Percentiles rank a stretch among this genome's conserved stretches.
These are phyloP conservation scores for Boletus sp. DNA, from an alignment of 768 basidiomycete species.

Conservation along the genomic window DNA sequence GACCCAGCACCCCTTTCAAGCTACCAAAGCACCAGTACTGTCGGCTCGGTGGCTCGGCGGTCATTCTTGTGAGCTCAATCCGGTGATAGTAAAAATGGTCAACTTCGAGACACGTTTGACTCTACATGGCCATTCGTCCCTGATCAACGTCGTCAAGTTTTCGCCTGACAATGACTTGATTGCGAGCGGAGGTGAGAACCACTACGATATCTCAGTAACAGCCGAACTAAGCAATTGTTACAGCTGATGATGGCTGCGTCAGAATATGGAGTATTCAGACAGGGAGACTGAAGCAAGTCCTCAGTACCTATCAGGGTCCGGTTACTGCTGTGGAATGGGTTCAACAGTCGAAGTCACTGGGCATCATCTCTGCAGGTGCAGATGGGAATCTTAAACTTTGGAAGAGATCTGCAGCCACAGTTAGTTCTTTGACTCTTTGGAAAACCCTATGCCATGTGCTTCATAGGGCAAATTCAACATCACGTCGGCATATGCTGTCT, in stretches of 20 bases:
- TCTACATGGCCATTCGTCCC: not conserved
- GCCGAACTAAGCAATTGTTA: not conserved
- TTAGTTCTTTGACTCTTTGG: too few species aligned
- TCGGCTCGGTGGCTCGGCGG: too few species aligned
- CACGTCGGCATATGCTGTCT: not conserved
- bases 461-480: not conserved
- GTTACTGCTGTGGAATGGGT: not conserved
- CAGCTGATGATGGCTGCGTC: not conserved
- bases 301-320: not conserved
- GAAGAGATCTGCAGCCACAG: not conserved
- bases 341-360: not conserved
- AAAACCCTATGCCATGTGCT: too few species aligned
- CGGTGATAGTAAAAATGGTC: too few species aligned
- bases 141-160: not conserved
- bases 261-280: not conserved
- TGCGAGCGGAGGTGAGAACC: not conserved
- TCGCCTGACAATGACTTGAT: not conserved
- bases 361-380: not conserved
- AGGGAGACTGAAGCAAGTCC: not conserved
- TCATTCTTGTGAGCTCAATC: too few species aligned
- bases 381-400: not conserved
- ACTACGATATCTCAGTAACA: too few species aligned
- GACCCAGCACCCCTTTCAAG: too few species aligned
- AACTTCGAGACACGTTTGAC: too few species aligned
- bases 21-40: too few species aligned